Percentiles rank a stretch among this genome's conserved stretches.
Evolutionary conservation across 2,329 filamentous ascomycete genomes (phyloP).

Genomic region (Xylariaceae sp.): DNA sequence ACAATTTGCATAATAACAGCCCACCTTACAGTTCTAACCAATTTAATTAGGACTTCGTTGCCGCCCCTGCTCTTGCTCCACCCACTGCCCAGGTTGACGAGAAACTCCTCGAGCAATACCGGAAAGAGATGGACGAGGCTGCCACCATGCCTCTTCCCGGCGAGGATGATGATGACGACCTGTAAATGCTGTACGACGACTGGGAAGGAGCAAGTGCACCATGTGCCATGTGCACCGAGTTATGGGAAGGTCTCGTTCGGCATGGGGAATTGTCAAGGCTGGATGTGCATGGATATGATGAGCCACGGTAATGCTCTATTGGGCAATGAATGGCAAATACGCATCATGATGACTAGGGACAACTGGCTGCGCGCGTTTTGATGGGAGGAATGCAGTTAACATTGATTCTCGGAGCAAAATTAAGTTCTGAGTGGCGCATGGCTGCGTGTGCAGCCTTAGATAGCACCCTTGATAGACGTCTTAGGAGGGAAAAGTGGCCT

Average conservation of each 20-base stretch:
- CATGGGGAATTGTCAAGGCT: constrained; percentile 10
- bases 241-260: constrained; percentile 11
- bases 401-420: constrained; percentile 22
- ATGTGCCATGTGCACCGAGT: no score
- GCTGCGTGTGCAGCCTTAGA: constrained; percentile 35
- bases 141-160: constrained; percentile 82
- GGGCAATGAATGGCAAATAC: constrained; percentile 27
- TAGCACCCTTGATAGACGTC: constrained; percentile 35
- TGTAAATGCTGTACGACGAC: constrained; percentile 41
- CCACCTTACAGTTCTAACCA: constrained; percentile 28
- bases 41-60: constrained; percentile 77
- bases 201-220: constrained; percentile 15
- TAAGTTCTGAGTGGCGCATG: constrained; percentile 30
- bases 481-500: constrained; percentile 26
- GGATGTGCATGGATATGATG: constrained; percentile 25
- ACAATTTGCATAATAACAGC: neutral
- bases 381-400: constrained; percentile 25
- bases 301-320: constrained; percentile 28
- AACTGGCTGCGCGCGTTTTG: constrained; percentile 27
- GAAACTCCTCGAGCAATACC: constrained; percentile 74
- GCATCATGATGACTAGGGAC: constrained; percentile 22
- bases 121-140: constrained; percentile 82
- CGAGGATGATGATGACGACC: constrained; percentile 77
- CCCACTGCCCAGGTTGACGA: constrained; percentile 88
- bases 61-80: constrained; percentile 88